Percentiles rank a stretch among this genome's conserved stretches.
These are phyloP conservation scores for Macadamia tetraphylla DNA, from an alignment of 164 flowering plant genomes.

Conservation along the genomic window DNA sequence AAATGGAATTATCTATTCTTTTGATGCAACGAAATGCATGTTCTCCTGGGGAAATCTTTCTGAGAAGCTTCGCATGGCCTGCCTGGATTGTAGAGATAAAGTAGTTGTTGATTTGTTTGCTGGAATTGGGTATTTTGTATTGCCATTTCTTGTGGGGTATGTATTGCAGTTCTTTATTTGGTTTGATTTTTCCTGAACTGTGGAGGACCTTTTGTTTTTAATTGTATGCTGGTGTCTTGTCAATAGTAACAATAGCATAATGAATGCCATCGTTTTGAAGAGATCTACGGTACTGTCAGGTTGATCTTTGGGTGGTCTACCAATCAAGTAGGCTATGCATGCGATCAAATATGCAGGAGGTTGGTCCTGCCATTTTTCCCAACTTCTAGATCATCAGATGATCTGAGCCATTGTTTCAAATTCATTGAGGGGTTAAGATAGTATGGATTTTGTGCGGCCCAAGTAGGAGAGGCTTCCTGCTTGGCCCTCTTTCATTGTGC, in stretches of 20 bases:
- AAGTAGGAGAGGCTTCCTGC: too few species aligned
- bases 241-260: neutral
- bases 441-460: too few species aligned
- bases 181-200: neutral
- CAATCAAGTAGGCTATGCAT: neutral
- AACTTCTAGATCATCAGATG: neutral
- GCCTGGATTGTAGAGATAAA: constrained; percentile 62
- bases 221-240: neutral
- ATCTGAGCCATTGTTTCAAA: neutral
- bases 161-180: constrained; percentile 2
- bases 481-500: too few species aligned
- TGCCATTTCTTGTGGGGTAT: constrained; percentile 92
- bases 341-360: neutral
- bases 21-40: constrained; percentile 94
- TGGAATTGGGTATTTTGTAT: constrained; percentile 89
- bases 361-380: neutral
- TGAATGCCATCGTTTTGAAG: neutral
- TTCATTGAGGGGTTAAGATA: neutral
- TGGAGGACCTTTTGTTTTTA: neutral
- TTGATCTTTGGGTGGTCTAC: neutral
- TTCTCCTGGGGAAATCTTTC: constrained; percentile 96
- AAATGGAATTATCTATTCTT: constrained; percentile 87
- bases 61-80: constrained; percentile 83
- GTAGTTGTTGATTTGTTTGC: constrained; percentile 88
- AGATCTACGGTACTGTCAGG: neutral